Evolutionary conservation across 2,329 filamentous ascomycete species (phyloP).

Genomic region (Orbilia ellipsospora): DNA sequence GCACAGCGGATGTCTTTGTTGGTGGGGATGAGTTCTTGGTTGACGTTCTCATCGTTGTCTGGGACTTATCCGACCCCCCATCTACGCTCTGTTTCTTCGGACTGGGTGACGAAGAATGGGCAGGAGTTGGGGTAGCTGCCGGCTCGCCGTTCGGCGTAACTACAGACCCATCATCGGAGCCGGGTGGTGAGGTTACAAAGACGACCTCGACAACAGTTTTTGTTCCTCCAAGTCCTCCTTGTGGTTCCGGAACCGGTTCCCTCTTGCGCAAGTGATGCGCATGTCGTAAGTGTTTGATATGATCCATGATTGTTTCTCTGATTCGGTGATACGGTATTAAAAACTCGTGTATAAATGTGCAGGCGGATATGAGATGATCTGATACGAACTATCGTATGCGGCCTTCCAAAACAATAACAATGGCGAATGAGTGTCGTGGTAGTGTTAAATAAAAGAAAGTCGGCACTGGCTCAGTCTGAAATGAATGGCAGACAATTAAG

Average conservation of each 20-base stretch:
- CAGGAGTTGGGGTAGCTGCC: slow-evolving; percentile 5
- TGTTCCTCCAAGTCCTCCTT: slow-evolving; percentile 51
- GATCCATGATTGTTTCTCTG: slow-evolving; percentile 25
- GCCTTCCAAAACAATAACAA: slow-evolving; percentile 20
- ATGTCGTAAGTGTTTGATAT: slow-evolving; percentile 52
- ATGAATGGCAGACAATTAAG: slow-evolving; percentile 53
- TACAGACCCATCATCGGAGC: slow-evolving; percentile 5
- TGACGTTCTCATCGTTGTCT: slow-evolving; percentile 46
- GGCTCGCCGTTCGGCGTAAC: neutral
- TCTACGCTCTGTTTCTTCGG: slow-evolving; percentile 39
- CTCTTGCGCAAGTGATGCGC: slow-evolving; percentile 49
- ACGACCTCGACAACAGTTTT: slow-evolving; percentile 54
- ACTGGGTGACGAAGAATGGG: slow-evolving; percentile 9
- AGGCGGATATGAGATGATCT: slow-evolving; percentile 16
- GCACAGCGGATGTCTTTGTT: slow-evolving; percentile 15
- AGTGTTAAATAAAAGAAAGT: slow-evolving; percentile 36
- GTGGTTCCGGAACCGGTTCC: slow-evolving; percentile 27
- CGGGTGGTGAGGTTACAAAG: slow-evolving; percentile 44
- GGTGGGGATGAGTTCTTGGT: slow-evolving; percentile 29
- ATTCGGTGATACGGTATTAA: slow-evolving; percentile 19
- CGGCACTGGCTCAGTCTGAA: slow-evolving; percentile 54
- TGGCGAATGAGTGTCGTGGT: slow-evolving; percentile 39
- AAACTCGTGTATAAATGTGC: slow-evolving; percentile 35
- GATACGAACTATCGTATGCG: slow-evolving; percentile 33
- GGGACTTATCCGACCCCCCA: slow-evolving; percentile 15